These are phyloP conservation scores for Pelargonium nanum DNA, from an alignment of 345 rosid species.

Conservation along the genomic window DNA sequence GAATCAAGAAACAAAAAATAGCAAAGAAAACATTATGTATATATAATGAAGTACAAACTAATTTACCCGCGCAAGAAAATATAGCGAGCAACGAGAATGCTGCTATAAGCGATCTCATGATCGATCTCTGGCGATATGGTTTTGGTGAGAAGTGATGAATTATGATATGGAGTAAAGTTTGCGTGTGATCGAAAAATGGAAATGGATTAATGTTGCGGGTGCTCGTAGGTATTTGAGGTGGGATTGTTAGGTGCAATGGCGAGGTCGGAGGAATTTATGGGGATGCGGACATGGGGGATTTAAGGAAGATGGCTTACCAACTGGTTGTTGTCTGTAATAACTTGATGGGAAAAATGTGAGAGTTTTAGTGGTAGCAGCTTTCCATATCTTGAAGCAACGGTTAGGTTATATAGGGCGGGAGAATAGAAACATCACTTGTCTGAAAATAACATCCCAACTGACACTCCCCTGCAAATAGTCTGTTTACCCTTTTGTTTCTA, in stretches of 20 bases:
- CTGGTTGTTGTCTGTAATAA: conserved; percentile 39
- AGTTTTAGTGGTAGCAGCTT: conserved; percentile 14
- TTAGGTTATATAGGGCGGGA: conserved; percentile 23
- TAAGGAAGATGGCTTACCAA: conserved; percentile 42
- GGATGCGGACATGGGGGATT: too few relatives aligned
- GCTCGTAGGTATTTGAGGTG: too few relatives aligned
- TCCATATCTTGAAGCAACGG: conserved; percentile 63
- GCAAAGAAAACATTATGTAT: background rate
- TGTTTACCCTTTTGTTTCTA: too few relatives aligned
- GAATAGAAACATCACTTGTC: conserved; percentile 13
- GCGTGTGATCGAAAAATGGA: too few relatives aligned
- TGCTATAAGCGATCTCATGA: conserved; percentile 30
- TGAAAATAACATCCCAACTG: conserved; percentile 42
- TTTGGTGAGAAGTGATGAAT: too few relatives aligned
- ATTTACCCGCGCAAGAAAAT: conserved; percentile 40
- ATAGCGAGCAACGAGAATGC: conserved; percentile 28
- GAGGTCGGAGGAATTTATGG: conserved; percentile 1
- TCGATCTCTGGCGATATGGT: too few relatives aligned
- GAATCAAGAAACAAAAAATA: conserved; percentile 1
- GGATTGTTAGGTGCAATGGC: too few relatives aligned
- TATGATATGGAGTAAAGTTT: too few relatives aligned
- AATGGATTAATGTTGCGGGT: too few relatives aligned
- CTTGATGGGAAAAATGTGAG: conserved; percentile 3
- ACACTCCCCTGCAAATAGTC: background rate
- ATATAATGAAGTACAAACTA: background rate